phyloP scores from a whole-genome alignment of 1,284 basidiomycete species.

The Exobasidium rhododendri region DNA sequence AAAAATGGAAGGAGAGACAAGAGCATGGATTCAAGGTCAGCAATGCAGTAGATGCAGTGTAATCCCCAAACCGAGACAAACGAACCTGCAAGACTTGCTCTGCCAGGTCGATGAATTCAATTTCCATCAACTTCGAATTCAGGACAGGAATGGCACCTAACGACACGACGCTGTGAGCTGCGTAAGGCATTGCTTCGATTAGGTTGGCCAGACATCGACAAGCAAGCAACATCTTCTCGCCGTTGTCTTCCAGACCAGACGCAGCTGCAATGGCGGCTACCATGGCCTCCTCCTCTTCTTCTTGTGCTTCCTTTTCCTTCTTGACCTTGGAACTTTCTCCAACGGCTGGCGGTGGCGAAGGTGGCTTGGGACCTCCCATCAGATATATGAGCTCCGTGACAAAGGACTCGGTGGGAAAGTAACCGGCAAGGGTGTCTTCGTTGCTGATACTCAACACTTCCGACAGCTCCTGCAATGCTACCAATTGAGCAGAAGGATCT shows the following conservation, averaged over 20 bases:
- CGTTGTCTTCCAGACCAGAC: slow-evolving; percentile 38
- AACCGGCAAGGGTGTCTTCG: slow-evolving; percentile 91
- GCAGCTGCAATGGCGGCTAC: slow-evolving; percentile 36
- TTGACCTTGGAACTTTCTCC: slow-evolving; percentile 13
- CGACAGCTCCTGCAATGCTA: slow-evolving; percentile 85
- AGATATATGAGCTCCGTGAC: slow-evolving; percentile 89
- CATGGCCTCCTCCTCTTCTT: slow-evolving; percentile 32
- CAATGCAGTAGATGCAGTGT: neutral
- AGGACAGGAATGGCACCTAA: slow-evolving; percentile 48
- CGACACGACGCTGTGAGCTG: slow-evolving; percentile 44
- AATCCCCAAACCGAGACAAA: no score
- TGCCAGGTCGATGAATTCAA: slow-evolving; percentile 53
- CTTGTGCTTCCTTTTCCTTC: slow-evolving; percentile 18
- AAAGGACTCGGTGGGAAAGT: slow-evolving; percentile 87
- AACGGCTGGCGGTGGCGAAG: slow-evolving; percentile 13
- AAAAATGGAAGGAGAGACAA: neutral
- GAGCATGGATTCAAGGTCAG: neutral
- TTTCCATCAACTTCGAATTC: slow-evolving; percentile 49
- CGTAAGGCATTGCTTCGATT: slow-evolving; percentile 54
- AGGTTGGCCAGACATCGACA: slow-evolving; percentile 54
- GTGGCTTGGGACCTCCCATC: slow-evolving; percentile 68
- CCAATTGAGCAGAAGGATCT: slow-evolving; percentile 70
- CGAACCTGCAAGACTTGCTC: slow-evolving; percentile 51
- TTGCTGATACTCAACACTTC: slow-evolving; percentile 93
- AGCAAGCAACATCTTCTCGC: slow-evolving; percentile 49